Base-by-base conservation (phyloP, 441 rosid species). In the Croton setiger region DNA sequence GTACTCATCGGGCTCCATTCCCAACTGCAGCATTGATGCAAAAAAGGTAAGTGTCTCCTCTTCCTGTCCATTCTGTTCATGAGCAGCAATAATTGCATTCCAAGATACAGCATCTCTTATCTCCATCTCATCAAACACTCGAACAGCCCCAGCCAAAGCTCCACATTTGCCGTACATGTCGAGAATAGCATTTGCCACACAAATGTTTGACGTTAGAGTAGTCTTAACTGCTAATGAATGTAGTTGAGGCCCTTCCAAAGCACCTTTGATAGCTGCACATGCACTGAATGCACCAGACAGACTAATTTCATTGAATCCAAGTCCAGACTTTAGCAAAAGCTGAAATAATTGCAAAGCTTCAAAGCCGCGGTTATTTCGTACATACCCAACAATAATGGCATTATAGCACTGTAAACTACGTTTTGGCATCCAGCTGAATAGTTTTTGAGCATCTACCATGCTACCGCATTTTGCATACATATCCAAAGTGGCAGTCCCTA, bases 81-180 rank as follows among this genome's bases (percentile, higher is more conserved):
- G 82, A 33, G 94, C 94, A 36, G 97, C 82, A 56, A 94, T 92
- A 58, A 94, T 79, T 41, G 98, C 92, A 75, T 94, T 94, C 99
- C 99, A 94, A 62, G 98, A 87, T 59, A 94, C 87, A 52, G 82
- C 87, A 79, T 94, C 97, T 67, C 89, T 83, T 75, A 70, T 81
- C 21, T 75, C 78, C 99, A 94, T 92, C 79, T 85, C 92, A 72
- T 85, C 68, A 49, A 92, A 90, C 47, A 87, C 70, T 23, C 51
- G 14, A 72, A 77, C 80, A n/a, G 94, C 97, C 78, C 90, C 99
- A n/a, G 31, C 53, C 43, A 92, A 63, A 77, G 84, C 89, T 78
- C 88, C 83, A 67, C 97, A 87, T 86, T 90, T 94, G 73, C 96
- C 99, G 52, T 86, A 90, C 99, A 94, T 92, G 80, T 90, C 98